These are phyloP conservation scores for Colletotrichum tropicale DNA, from an alignment of 2,329 filamentous ascomycete genomes.

Conservation along the genomic window DNA sequence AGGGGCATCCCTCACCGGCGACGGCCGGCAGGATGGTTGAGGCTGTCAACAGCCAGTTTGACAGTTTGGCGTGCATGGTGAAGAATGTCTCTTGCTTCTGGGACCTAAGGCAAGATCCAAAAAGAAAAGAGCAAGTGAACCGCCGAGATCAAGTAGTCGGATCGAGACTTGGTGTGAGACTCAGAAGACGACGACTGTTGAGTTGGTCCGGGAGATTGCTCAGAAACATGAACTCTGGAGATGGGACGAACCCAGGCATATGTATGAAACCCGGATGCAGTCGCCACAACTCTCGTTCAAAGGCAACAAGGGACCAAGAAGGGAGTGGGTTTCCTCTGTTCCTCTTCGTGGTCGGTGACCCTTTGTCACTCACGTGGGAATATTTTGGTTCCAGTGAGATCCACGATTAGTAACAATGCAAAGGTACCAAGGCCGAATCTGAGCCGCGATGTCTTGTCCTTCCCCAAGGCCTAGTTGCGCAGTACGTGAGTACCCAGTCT, in stretches of 20 bases:
- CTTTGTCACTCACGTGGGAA: neutral
- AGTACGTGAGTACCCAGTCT: neutral
- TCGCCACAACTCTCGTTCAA: neutral
- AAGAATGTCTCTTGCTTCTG: neutral
- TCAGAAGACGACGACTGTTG: neutral
- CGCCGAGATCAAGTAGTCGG: neutral
- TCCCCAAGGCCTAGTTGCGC: neutral
- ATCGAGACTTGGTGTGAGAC: neutral
- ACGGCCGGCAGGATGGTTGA: conserved; percentile 1
- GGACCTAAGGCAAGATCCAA: neutral
- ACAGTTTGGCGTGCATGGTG: conserved; percentile 16
- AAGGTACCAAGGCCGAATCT: neutral
- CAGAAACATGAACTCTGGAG: neutral
- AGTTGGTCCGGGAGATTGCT: neutral
- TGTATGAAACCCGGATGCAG: neutral
- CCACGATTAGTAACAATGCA: neutral
- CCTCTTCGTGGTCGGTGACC: neutral
- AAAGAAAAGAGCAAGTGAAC: neutral
- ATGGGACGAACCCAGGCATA: conserved; percentile 17
- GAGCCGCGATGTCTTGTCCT: neutral
- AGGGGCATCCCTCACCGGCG: conserved; percentile 6
- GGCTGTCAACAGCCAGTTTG: conserved; percentile 8
- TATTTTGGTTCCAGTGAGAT: neutral
- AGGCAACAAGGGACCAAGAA: neutral
- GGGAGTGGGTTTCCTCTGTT: neutral